Conservation (phyloP, 2,329 filamentous ascomycete genomes). For the Aspergillus alliaceus region DNA sequence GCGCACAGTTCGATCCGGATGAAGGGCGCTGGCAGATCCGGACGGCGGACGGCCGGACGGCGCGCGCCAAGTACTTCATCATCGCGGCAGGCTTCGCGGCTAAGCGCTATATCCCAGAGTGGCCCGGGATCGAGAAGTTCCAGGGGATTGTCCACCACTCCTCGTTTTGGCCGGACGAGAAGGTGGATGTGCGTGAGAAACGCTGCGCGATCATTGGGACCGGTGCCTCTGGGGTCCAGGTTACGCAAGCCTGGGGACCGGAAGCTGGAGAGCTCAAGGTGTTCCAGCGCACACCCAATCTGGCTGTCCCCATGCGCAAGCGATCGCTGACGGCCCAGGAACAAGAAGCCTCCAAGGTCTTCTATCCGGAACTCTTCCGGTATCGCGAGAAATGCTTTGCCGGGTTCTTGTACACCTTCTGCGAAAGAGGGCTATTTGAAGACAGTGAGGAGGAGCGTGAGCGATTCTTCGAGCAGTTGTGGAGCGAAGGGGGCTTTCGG, state of each 20-base stretch:
- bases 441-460: conserved; percentile 53
- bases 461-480: conserved; percentile 52
- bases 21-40: conserved; percentile 46
- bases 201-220: conserved; percentile 56
- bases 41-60: conserved; percentile 42
- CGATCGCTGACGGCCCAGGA: conserved; percentile 50
- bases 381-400: conserved; percentile 55
- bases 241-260: conserved; percentile 60
- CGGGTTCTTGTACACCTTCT: conserved; percentile 60
- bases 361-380: conserved; percentile 55
- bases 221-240: conserved; percentile 57
- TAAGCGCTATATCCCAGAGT: conserved; percentile 45
- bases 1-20: conserved; percentile 41
- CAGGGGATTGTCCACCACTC: conserved; percentile 56
- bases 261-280: conserved; percentile 55
- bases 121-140: conserved; percentile 44
- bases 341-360: conserved; percentile 48
- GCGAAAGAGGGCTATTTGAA: conserved; percentile 57
- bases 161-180: conserved; percentile 54
- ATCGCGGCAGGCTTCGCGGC: conserved; percentile 49
- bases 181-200: conserved; percentile 49
- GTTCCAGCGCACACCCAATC: conserved; percentile 67
- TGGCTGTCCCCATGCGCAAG: conserved; percentile 63
- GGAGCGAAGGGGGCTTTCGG: conserved; percentile 55
- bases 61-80: conserved; percentile 47